phyloP scores from a whole-genome alignment of 1,284 basidiomycete species.

The Moesziomyces sp. region DNA sequence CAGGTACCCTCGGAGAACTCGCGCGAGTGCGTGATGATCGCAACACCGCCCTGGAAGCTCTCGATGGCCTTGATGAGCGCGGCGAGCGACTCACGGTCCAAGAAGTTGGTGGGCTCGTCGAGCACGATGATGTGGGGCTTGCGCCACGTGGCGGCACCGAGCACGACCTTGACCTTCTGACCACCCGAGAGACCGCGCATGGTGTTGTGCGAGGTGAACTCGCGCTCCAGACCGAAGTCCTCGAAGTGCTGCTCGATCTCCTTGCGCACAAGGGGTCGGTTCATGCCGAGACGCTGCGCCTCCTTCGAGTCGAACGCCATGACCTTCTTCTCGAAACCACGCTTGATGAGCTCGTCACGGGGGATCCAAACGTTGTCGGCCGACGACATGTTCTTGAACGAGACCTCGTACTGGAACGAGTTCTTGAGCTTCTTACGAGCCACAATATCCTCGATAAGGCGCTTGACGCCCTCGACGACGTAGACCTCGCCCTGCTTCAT shows the following conservation, averaged over 20 bases:
- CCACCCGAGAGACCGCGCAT: conserved; percentile 68
- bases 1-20: conserved; percentile 67
- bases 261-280: conserved; percentile 66
- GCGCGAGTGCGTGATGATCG: conserved; percentile 65
- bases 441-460: conserved; percentile 66
- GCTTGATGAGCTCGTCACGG: conserved; percentile 64
- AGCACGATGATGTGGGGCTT: conserved; percentile 67
- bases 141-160: conserved; percentile 67
- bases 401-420: conserved; percentile 68
- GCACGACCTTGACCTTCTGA: conserved; percentile 68
- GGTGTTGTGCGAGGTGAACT: conserved; percentile 68
- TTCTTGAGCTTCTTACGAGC: conserved; percentile 68
- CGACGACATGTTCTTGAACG: conserved; percentile 68
- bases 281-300: conserved; percentile 66
- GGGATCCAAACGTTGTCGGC: conserved; percentile 67
- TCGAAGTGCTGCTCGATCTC: conserved; percentile 68
- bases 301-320: conserved; percentile 64
- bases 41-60: conserved; percentile 66
- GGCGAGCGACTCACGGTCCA: conserved; percentile 68
- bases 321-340: conserved; percentile 66
- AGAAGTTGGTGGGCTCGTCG: conserved; percentile 68
- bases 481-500: conserved; percentile 67
- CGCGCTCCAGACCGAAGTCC: conserved; percentile 67
- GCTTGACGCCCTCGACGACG: conserved; percentile 67
- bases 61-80: conserved; percentile 67